Evolutionary conservation across 2,329 filamentous ascomycete species (phyloP), one percentile per base, ranked within the genome.

Genomic region (Trichophyton schoenleinii): DNA sequence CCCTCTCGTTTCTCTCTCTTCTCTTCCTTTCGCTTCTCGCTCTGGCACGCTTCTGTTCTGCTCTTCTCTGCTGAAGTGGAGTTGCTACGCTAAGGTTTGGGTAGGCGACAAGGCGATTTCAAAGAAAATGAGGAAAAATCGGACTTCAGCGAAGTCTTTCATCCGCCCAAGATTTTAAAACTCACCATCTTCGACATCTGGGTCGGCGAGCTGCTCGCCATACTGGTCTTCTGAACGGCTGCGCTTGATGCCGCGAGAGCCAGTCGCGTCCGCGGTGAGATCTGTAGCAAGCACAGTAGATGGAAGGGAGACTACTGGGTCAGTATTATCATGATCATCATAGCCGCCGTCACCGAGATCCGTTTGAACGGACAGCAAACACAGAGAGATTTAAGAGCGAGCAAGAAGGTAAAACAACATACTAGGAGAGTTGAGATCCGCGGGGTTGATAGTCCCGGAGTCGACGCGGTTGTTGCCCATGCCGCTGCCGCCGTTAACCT

Each of bases 371-470:
- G 57, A 57, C 18, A 60, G 34, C n/a, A 18, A 34, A 60, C n/a
- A 38, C 18, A 49, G 25, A 52, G 34, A 28, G 46, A 46, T 7
- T 7, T 3, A 28, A 41, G n/a, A 3, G 1, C 7, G 9, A 7
- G 34, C 34, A 36, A 36, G 7, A 36, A 2, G 25, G 5, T 28
- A 28, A 36, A 36, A 61, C 5, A 61, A 69, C 74, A 70, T 85
- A 92, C 88, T 84, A 79, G 85, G 79, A 73, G 86, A 86, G 78
- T 87, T 90, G 79, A 95, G 82, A 66, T 87, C 88, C 71, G 89
- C 89, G 74, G 90, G 90, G 81, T 95, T 89, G 81, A 95, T 94
- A 72, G 90, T 95, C 73, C 87, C 88, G 80, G 87, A 87, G 82
- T 88, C 87, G 70, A 81, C 79, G 63, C 77, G 71, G 62, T 77